Evolutionary conservation across 2,329 filamentous ascomycete species (phyloP).

Genomic region (Paecilomyces variotii): DNA sequence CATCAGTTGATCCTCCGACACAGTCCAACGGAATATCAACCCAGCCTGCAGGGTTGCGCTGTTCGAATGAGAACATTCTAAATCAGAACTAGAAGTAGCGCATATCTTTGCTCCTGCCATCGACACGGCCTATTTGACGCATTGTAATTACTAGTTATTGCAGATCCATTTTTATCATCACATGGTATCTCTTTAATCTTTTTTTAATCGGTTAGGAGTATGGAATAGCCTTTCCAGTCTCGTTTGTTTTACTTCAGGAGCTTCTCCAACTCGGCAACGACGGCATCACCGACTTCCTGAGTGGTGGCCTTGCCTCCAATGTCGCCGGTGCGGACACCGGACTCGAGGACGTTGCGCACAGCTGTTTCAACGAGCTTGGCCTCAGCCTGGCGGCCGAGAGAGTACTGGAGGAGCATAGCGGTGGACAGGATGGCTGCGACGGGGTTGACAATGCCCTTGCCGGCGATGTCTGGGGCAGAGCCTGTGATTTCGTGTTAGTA

Average conservation of each 20-base stretch:
- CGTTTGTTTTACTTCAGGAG: conserved; percentile 45
- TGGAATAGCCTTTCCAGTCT: not conserved
- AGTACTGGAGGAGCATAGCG: conserved; percentile 95
- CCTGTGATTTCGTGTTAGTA: conserved; percentile 39
- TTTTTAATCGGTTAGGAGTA: not conserved
- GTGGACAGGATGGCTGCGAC: conserved; percentile 85
- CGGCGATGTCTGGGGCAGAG: conserved; percentile 87
- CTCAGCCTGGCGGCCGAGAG: conserved; percentile 68
- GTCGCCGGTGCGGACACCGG: conserved; percentile 70
- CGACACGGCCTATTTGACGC: no score
- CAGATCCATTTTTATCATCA: conserved; percentile 15
- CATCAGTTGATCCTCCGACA: no score
- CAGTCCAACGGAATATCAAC: no score
- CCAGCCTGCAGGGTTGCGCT: no score
- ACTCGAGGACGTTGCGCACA: conserved; percentile 71
- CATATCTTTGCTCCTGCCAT: no score
- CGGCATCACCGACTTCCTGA: conserved; percentile 70
- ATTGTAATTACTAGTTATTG: conserved; percentile 1
- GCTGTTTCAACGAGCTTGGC: conserved; percentile 73
- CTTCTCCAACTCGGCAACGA: conserved; percentile 65
- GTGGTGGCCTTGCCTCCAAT: conserved; percentile 73
- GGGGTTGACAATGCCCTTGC: conserved; percentile 85
- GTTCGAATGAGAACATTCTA: not conserved
- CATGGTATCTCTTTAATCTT: conserved; percentile 2
- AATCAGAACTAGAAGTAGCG: not conserved